A percentile compares a stretch with the other conserved stretches of the same genome.
phyloP scores from a whole-genome alignment of 2,329 filamentous ascomycete species.

The Aspergillus sp. region DNA sequence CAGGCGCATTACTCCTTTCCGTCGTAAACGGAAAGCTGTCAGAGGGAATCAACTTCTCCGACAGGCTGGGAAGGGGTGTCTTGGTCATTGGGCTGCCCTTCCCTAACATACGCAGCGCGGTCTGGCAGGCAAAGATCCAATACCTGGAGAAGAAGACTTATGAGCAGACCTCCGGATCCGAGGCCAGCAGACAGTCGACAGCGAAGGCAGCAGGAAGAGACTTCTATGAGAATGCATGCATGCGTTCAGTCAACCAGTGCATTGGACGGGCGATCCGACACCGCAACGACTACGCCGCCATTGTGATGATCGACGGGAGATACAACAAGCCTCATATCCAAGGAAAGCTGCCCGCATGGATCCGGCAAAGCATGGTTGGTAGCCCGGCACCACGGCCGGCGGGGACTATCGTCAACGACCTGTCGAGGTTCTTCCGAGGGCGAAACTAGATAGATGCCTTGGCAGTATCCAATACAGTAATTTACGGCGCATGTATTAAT shows the following conservation, averaged over 20 bases:
- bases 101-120: slow-evolving; percentile 76
- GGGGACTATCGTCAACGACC: slow-evolving; percentile 17
- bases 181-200: slow-evolving; percentile 21
- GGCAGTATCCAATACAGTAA: no score
- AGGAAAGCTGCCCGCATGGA: slow-evolving; percentile 81
- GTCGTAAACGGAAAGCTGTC: slow-evolving; percentile 92
- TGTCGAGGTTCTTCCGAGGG: slow-evolving; percentile 25
- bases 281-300: slow-evolving; percentile 77
- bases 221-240: slow-evolving; percentile 90
- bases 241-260: slow-evolving; percentile 94
- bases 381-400: slow-evolving; percentile 14
- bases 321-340: slow-evolving; percentile 67
- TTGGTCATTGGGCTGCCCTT: slow-evolving; percentile 89
- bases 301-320: slow-evolving; percentile 71
- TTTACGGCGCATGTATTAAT: slow-evolving; percentile 7
- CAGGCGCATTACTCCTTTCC: slow-evolving; percentile 73
- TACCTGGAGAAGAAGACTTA: slow-evolving; percentile 62
- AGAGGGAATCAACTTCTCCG: slow-evolving; percentile 97
- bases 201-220: slow-evolving; percentile 53
- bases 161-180: slow-evolving; percentile 17
- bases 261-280: slow-evolving; percentile 90
- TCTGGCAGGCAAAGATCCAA: slow-evolving; percentile 87
- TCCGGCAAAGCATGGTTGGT: slow-evolving; percentile 54
- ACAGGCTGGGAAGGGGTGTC: slow-evolving; percentile 78
- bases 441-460: no score